Evolutionary conservation across 805 yeast genomes (phyloP), one percentile per base, ranked within the genome.

Genomic region (Yamadazyma phyllophila): DNA sequence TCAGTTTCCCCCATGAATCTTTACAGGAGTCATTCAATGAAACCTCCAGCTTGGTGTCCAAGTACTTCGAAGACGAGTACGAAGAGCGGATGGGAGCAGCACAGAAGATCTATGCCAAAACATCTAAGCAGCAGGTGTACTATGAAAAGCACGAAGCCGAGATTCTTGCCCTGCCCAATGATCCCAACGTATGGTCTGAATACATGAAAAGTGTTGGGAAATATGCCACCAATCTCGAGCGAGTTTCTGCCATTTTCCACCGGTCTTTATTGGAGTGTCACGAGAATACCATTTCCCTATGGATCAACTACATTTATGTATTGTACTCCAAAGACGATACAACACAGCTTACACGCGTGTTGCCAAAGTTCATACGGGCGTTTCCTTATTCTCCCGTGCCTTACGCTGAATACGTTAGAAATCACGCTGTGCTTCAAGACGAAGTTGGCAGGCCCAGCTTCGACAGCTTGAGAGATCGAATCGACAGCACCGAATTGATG

Each of bases 11-110:
- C 0, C 81, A 77, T 55, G 45, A 53, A 1, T 52, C 59, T 2
- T 44, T 77, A 7, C 75, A 73, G 3, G 64, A 66, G 0, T 69
- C 80, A 0, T 72, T 64, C 51, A 56, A 63, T 8, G 58, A 59
- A 1, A 69, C 63, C 36, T 78, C 82, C 1, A 20, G 57, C 0
- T 74, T 76, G 43, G 61, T 78, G 1, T 61, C 79, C 1, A 31
- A 45, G 2, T 34, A 63, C 37, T 58, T 51, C 16, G 53, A 52
- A 12, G 46, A 41, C 1, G 39, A 61, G 2, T 77, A 78, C 48
- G 65, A 62, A 1, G 32, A 42, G 0, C 57, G 60, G 16, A 69
- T 80, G 73, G 43, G 52, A 6, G n/a, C 42, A 0, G 78, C 76
- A 0, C 65, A 64, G 36, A 59, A 57, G 24, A 43, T 66, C 0